Conservation (phyloP, 2,329 filamentous ascomycete species). For the Trichoderma koningii region DNA sequence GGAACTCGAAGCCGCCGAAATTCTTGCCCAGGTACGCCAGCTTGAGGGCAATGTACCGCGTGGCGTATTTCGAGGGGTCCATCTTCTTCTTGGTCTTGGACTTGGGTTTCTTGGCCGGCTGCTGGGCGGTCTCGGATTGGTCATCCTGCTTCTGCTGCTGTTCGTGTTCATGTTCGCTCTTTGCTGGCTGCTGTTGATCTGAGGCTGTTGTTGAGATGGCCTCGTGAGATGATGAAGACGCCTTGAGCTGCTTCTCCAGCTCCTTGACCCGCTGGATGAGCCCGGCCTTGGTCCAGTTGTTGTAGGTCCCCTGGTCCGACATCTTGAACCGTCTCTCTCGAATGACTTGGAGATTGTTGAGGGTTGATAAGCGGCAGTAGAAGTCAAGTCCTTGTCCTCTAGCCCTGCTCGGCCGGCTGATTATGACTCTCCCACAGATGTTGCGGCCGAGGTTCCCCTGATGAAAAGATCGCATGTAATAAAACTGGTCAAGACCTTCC, state of each 20-base stretch:
- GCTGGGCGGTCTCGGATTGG: neutral
- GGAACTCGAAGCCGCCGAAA: constrained; percentile 93
- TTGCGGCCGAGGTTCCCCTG: constrained; percentile 34
- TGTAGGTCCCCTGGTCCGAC: constrained; percentile 53
- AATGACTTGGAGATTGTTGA: constrained; percentile 10
- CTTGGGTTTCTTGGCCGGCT: constrained; percentile 43
- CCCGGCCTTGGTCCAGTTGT: constrained; percentile 66
- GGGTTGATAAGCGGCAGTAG: constrained; percentile 27
- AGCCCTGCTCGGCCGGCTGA: constrained; percentile 25
- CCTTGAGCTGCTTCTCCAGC: constrained; percentile 66
- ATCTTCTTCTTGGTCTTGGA: constrained; percentile 58
- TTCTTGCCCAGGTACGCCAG: constrained; percentile 88
- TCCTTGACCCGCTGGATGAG: constrained; percentile 68
- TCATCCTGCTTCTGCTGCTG: neutral
- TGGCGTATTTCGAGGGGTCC: constrained; percentile 79
- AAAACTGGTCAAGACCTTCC: neutral
- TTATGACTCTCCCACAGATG: constrained; percentile 33
- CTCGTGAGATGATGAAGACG: constrained; percentile 23
- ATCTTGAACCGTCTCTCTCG: constrained; percentile 31
- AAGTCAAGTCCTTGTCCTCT: constrained; percentile 6
- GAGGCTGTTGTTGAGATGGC: neutral
- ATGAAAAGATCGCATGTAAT: constrained; percentile 37
- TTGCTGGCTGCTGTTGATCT: neutral
- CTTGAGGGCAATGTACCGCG: constrained; percentile 85
- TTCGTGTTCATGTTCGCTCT: neutral